Conservation (phyloP, 2,329 filamentous ascomycete genomes). For the Arthrobotrys entomopaga region DNA sequence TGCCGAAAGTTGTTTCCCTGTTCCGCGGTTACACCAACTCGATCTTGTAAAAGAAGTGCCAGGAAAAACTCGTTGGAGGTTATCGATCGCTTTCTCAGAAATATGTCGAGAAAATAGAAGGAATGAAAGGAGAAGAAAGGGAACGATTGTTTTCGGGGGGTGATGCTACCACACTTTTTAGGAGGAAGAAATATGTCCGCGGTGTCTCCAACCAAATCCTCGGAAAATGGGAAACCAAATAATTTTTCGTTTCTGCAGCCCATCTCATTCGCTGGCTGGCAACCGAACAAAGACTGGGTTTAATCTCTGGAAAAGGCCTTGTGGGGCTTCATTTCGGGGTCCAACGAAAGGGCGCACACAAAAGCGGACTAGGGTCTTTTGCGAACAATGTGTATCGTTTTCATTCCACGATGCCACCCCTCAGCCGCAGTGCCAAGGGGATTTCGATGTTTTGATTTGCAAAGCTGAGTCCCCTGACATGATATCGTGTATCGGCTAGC, state of each 20-base stretch:
- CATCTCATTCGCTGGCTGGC: conserved; percentile 38
- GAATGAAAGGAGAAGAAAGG: conserved; percentile 29
- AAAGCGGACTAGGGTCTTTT: conserved; percentile 29
- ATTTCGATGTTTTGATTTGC: conserved; percentile 12
- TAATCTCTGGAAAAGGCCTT: conserved; percentile 36
- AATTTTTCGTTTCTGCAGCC: conserved; percentile 15
- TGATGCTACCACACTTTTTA: conserved; percentile 14
- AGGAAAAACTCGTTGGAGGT: background rate
- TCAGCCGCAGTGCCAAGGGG: conserved; percentile 52
- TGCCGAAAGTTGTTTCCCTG: conserved; percentile 8
- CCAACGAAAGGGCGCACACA: conserved; percentile 3
- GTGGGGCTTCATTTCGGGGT: conserved; percentile 49
- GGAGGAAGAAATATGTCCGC: background rate
- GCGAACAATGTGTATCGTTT: conserved; percentile 8
- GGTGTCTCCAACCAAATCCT: conserved; percentile 26
- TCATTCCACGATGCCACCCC: conserved; percentile 30
- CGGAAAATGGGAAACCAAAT: conserved; percentile 41
- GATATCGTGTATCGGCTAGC: too few relatives aligned
- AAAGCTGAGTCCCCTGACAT: background rate
- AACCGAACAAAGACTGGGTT: conserved; percentile 38
- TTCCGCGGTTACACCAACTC: conserved; percentile 32
- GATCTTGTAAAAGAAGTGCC: conserved; percentile 12
- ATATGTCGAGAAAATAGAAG: conserved; percentile 5
- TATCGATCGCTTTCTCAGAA: background rate
- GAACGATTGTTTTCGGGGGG: background rate